These are phyloP conservation scores for Chenopodium suecicum DNA, from an alignment of 148 eudicot genomes.

Conservation along the genomic window DNA sequence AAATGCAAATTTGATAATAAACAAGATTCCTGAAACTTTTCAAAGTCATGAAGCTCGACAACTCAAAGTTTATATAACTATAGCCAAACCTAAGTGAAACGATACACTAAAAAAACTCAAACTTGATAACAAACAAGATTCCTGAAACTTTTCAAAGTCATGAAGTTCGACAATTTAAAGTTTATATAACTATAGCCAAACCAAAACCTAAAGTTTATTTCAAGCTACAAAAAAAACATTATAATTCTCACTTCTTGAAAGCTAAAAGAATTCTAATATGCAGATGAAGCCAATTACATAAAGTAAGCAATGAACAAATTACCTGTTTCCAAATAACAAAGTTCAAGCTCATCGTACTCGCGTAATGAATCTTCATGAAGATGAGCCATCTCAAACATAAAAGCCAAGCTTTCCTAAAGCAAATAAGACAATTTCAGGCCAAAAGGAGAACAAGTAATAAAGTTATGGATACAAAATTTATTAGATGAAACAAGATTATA, in stretches of 20 bases:
- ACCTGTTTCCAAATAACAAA: constrained; percentile 94
- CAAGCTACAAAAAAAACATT: not conserved
- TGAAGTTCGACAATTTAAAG: too few species aligned
- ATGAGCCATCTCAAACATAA: constrained; percentile 96
- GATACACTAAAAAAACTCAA: too few species aligned
- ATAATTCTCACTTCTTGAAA: not conserved
- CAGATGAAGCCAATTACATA: not conserved
- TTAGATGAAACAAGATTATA: not conserved
- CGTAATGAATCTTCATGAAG: constrained; percentile 96
- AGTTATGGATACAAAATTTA: not conserved
- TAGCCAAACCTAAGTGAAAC: too few species aligned
- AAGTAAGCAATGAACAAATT: constrained; percentile 21
- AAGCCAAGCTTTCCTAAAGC: constrained; percentile 92
- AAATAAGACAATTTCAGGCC: constrained; percentile 18
- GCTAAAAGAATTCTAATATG: not conserved
- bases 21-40: not conserved
- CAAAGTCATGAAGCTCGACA: not conserved
- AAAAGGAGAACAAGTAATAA: constrained; percentile 2
- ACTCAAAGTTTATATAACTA: too few species aligned
- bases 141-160: too few species aligned
- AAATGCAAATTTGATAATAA: too few species aligned
- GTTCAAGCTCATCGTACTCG: constrained; percentile 93
- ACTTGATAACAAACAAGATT: too few species aligned
- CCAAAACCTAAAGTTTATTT: not conserved
- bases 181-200: too few species aligned